Evolutionary conservation across 1,139 yeast species (phyloP), one percentile per base, ranked within the genome.

Genomic region (Zygosaccharomyces pseudobailii): DNA sequence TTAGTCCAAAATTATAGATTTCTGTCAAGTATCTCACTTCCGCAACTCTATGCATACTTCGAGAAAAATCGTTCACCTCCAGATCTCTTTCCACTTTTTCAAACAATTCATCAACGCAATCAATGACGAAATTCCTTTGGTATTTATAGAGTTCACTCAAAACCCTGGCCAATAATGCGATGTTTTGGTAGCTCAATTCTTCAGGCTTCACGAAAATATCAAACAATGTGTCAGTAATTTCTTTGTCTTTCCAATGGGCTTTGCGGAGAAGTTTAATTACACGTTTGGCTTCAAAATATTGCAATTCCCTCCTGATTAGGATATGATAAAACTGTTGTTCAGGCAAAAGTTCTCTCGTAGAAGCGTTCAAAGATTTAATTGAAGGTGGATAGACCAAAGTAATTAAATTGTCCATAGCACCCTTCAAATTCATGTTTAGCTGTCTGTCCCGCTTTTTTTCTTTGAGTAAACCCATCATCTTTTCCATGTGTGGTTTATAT

Each of bases 51-150:
- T 69, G 69, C 62, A 89, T 76, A 56, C 83, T 84, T 44, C 71
- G 66, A 44, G 80, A 71, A 60, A 77, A 84, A 54, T 80, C 81
- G 55, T 82, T 79, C 6, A 72, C 56, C 58, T 89, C 96, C 51
- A 88, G 66, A 0, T 90, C 95, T 25, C 80, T 63, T 7, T 76
- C 71, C 13, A 86, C 74, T 28, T 74, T 72, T 58, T 89, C 96
- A 19, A 85, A 54, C 1, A 84, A 53, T n/a, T 77, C 70, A 61
- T 90, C 97, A 41, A 87, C 68, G 1, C 82, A 76, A 39, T 59
- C 60, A 1, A 75, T 68, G 3, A 70, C 66, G 42, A 79, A 70
- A 19, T 67, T 65, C 36, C 69, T 71, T 55, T 74, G 71, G 39
- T 66, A 59, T 6, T 63, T 62, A 23, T 70, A 62, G 20, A 77